phyloP scores from a whole-genome alignment of 768 basidiomycete species.

The Solioccasus polychromus region DNA sequence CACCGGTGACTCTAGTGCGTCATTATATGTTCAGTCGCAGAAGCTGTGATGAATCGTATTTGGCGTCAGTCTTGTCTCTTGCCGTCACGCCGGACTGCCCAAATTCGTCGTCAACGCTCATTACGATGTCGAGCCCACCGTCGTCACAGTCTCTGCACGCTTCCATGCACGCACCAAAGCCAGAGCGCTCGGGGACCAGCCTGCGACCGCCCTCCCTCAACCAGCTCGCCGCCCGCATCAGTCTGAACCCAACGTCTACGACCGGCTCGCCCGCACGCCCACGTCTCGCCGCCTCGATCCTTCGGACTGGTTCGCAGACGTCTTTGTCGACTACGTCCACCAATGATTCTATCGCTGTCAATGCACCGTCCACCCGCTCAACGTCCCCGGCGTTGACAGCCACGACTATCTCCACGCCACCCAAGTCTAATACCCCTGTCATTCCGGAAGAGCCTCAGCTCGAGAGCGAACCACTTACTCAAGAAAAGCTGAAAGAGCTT shows the following conservation, averaged over 20 bases:
- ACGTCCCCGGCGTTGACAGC: slow-evolving; percentile 57
- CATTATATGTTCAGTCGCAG: too few species aligned
- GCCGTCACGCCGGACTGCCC: slow-evolving; percentile 3
- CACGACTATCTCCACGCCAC: slow-evolving; percentile 40
- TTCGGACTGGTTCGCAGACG: slow-evolving; percentile 59
- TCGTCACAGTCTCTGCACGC: slow-evolving; percentile 28
- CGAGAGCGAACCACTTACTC: slow-evolving; percentile 50
- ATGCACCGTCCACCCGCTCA: slow-evolving; percentile 63
- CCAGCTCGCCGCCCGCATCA: slow-evolving; percentile 79
- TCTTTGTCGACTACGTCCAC: slow-evolving; percentile 48
- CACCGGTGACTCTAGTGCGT: too few species aligned
- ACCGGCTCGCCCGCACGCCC: slow-evolving; percentile 46
- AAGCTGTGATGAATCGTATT: background rate
- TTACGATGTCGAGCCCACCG: slow-evolving; percentile 32
- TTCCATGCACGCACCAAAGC: slow-evolving; percentile 35
- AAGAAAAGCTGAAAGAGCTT: slow-evolving; percentile 63
- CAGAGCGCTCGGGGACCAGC: slow-evolving; percentile 33
- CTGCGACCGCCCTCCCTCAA: slow-evolving; percentile 69
- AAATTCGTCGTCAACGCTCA: slow-evolving; percentile 13
- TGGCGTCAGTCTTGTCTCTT: slow-evolving; percentile 11
- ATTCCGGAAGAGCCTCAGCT: slow-evolving; percentile 36
- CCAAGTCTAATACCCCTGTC: slow-evolving; percentile 40
- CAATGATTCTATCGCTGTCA: slow-evolving; percentile 65
- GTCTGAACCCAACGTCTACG: slow-evolving; percentile 36
- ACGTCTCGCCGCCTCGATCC: slow-evolving; percentile 68